Conservation (phyloP, 441 rosid genomes). For the Arabidopsis hybrid region DNA sequence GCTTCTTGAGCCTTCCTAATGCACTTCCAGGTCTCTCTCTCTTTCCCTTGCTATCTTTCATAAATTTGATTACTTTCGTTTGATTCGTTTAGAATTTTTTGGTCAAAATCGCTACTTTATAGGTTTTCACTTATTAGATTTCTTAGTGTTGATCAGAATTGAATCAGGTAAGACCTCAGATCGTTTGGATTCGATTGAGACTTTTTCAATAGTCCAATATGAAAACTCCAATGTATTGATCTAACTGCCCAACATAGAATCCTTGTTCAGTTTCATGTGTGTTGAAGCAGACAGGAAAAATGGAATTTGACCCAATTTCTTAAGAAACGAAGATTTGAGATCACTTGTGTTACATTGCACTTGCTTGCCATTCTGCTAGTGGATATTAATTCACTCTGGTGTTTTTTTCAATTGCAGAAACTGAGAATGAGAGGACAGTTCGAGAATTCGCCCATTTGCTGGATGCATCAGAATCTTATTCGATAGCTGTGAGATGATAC, state of each 20-base stretch:
- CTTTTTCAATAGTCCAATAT: background rate
- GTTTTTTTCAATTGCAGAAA: conserved; percentile 72
- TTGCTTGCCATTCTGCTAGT: conserved; percentile 23
- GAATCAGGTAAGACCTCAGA: background rate
- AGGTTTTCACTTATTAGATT: background rate
- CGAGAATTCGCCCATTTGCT: conserved; percentile 76
- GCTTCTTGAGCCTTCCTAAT: conserved; percentile 82
- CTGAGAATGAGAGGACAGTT: conserved; percentile 71
- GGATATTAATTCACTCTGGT: conserved; percentile 33
- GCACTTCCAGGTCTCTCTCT: conserved; percentile 73
- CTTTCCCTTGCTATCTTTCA: background rate
- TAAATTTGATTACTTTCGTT: background rate
- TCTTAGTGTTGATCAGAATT: conserved; percentile 6
- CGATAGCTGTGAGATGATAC: conserved; percentile 52
- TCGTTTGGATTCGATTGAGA: conserved; percentile 14
- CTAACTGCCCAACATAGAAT: background rate
- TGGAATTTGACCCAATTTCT: background rate
- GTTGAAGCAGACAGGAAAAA: background rate
- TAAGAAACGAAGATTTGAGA: background rate
- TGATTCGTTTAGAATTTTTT: background rate
- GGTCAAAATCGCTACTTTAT: background rate
- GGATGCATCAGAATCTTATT: conserved; percentile 64
- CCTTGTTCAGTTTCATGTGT: background rate
- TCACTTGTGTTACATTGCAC: background rate
- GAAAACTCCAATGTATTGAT: background rate